A percentile compares a stretch with the other conserved stretches of the same genome.
Evolutionary conservation across 805 yeast species (phyloP).

Genomic region (Saccharomycopsis schoenii): DNA sequence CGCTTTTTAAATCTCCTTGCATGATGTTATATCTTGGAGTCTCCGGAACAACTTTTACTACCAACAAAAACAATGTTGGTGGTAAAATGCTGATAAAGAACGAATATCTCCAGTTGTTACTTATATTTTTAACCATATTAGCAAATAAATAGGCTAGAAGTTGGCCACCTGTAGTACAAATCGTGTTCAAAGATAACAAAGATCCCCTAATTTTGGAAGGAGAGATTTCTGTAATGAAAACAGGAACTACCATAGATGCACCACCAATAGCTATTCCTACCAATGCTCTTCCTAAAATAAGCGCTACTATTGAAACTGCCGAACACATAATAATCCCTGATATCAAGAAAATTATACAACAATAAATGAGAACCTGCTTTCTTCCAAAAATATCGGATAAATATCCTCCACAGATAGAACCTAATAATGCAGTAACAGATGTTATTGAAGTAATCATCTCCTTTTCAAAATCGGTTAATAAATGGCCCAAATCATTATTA

Average conservation of each 20-base stretch:
- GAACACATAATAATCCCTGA: constrained; percentile 42
- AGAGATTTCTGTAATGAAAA: constrained; percentile 44
- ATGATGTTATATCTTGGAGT: constrained; percentile 37
- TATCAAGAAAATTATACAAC: constrained; percentile 37
- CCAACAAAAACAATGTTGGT: constrained; percentile 30
- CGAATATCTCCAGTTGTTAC: constrained; percentile 31
- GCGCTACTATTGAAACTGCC: constrained; percentile 29
- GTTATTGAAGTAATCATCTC: constrained; percentile 37
- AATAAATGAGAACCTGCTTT: constrained; percentile 28
- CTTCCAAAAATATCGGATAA: constrained; percentile 43
- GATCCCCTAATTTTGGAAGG: constrained; percentile 33
- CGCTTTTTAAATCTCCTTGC: constrained; percentile 25
- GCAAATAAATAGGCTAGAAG: constrained; percentile 35
- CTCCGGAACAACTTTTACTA: constrained; percentile 39
- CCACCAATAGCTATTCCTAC: constrained; percentile 70
- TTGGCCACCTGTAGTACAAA: constrained; percentile 43
- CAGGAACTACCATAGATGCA: constrained; percentile 58
- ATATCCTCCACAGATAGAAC: constrained; percentile 41
- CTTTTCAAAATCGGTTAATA: constrained; percentile 28
- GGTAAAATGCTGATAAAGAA: constrained; percentile 33
- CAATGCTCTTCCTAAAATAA: constrained; percentile 46
- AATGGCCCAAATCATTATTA: constrained; percentile 30
- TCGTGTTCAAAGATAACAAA: constrained; percentile 29
- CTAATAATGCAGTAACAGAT: constrained; percentile 45
- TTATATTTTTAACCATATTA: constrained; percentile 23